Conservation (phyloP, 2,329 filamentous ascomycete species). For the Nannizzia gypsea region DNA sequence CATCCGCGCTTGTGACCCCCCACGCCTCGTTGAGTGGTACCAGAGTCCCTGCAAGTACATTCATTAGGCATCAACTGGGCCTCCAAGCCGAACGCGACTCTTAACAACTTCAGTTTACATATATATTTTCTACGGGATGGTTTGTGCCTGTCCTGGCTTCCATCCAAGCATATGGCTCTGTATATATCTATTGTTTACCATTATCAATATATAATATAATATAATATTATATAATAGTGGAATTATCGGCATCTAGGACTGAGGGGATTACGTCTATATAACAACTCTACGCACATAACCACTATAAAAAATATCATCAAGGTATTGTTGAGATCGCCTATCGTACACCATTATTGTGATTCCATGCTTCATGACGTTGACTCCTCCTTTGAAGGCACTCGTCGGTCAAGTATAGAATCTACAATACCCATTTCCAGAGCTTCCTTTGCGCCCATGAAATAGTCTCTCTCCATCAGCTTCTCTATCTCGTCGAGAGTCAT, state of each 20-base stretch:
- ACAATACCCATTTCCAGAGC: conserved; percentile 83
- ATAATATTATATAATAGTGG: not conserved
- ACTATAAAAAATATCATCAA: not conserved
- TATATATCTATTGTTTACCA: not conserved
- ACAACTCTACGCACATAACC: not conserved
- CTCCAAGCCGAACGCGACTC: not conserved
- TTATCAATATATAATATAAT: not conserved
- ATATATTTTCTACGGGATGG: not conserved
- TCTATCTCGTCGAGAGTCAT: conserved; percentile 74
- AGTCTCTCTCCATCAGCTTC: conserved; percentile 92
- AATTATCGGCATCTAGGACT: not conserved
- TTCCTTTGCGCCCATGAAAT: conserved; percentile 81
- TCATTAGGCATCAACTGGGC: not conserved
- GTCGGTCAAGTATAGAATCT: conserved; percentile 63
- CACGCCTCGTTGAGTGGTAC: conserved; percentile 19
- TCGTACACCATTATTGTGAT: not conserved
- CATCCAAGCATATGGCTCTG: not conserved
- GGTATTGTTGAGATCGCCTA: not conserved
- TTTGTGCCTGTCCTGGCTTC: not conserved
- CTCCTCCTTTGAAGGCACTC: conserved; percentile 23
- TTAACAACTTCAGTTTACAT: not conserved
- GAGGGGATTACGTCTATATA: not conserved
- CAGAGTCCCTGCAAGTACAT: conserved; percentile 22
- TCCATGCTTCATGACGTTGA: not conserved
- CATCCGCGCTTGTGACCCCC: conserved; percentile 15